A percentile compares a stretch with the other conserved stretches of the same genome.
Evolutionary conservation across 306 rosid genomes (phyloP).

Genomic region (Prinsepia uniflora): DNA sequence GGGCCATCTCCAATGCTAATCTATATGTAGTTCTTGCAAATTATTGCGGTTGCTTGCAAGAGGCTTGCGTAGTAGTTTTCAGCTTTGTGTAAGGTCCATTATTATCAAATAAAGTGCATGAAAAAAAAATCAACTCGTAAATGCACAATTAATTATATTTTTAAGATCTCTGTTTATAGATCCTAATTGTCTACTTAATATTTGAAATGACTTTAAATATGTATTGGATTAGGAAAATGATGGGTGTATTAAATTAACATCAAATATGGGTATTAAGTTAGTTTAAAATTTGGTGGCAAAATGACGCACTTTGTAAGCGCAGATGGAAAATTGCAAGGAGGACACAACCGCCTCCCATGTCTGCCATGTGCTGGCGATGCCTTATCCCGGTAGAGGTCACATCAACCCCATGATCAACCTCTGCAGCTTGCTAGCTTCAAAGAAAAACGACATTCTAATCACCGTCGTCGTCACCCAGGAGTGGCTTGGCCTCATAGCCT

Average conservation of each 20-base stretch:
- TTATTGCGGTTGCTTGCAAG: no score
- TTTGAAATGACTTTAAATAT: no score
- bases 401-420: conserved; percentile 47
- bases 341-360: neutral
- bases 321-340: no score
- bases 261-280: no score
- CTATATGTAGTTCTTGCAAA: neutral
- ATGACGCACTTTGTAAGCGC: no score
- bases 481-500: conserved; percentile 24
- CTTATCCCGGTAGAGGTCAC: conserved; percentile 45
- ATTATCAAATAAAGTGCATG: no score
- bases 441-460: conserved; percentile 12
- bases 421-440: conserved; percentile 26
- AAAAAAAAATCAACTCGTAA: no score
- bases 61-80: no score
- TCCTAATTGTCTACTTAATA: neutral
- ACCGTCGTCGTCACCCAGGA: conserved; percentile 28
- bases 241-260: no score
- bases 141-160: neutral
- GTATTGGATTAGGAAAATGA: no score
- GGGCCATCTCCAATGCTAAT: neutral
- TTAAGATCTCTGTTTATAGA: neutral
- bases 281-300: no score
- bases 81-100: no score
- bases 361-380: conserved; percentile 41